Base-by-base conservation (phyloP, 495 filamentous ascomycete species). In the Tuber microsphaerosporum region DNA sequence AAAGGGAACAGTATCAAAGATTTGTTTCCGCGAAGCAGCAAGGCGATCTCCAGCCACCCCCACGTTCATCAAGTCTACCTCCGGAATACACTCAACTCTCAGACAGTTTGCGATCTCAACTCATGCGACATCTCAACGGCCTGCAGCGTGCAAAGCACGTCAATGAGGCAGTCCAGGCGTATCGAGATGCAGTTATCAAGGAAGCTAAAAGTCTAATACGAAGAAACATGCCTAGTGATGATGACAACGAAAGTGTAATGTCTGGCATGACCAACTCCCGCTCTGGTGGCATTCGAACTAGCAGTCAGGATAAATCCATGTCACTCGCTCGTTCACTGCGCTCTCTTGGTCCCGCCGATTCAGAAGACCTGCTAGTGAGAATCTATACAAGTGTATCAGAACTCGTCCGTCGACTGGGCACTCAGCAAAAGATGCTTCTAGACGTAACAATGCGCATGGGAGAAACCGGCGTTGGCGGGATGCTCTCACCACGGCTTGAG, bases 371-470 rank as follows among this genome's bases (percentile, higher is more conserved):
- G 79, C 87, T 97, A 14, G 87, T 89, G 31, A 91, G 88, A 56
- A 91, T 96, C 26, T 99, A 97, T 82, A 90, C 92, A 7, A 89
- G 91, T 8, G 91, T 97, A 39, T 91, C 94, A 34, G 95, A 99
- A 82, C 91, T 92, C 0, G 83, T 98, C 73, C 88, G 95, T 73
- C 88, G 95, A 81, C 84, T 98, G 17, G 90, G 92, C 51, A 92
- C 93, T 6, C 95, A 99, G 80, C 92, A 94, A 34, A 99, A 99
- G 83, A 90, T 98, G 31, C 85, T 99, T n/a, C 86, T 99, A 26
- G 95, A 99, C 83, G 92, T 97, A 46, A 97, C 94, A 2, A 97
- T 94, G 81, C 73, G 75, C 45, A 82, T 82, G 81, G 81, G 81
- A 8, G 81, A 82, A 69, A 83, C 81, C 2, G 81, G 78, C 7